Evolutionary conservation across 768 basidiomycete species (phyloP).

Genomic region (Hygrophoropsis aurantiaca): DNA sequence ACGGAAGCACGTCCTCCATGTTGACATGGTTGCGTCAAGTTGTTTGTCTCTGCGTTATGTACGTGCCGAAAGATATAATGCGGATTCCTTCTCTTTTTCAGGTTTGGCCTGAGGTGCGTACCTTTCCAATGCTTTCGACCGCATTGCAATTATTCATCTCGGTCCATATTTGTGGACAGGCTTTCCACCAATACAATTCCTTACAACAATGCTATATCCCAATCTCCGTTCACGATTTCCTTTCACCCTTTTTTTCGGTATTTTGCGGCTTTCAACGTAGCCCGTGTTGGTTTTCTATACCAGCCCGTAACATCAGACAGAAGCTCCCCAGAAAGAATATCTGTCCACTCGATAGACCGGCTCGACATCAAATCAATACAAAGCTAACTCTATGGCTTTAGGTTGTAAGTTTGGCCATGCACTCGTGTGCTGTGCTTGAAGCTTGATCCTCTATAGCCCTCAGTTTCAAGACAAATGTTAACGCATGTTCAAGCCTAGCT

Average conservation of each 20-base stretch:
- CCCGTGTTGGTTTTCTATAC: too few relatives aligned
- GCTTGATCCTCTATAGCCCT: too few relatives aligned
- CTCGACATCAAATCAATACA: too few relatives aligned
- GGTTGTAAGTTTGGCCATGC: too few relatives aligned
- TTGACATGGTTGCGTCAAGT: not conserved
- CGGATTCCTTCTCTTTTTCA: slow-evolving; percentile 6
- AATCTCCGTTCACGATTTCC: slow-evolving; percentile 14
- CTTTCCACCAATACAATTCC: slow-evolving; percentile 9
- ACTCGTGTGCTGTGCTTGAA: too few relatives aligned
- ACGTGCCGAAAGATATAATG: slow-evolving; percentile 7
- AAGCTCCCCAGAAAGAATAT: too few relatives aligned
- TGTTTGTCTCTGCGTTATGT: slow-evolving; percentile 6
- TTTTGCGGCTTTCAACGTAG: too few relatives aligned
- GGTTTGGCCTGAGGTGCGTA: slow-evolving; percentile 14
- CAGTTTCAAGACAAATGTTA: too few relatives aligned
- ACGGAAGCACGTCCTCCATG: not conserved
- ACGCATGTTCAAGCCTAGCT: too few relatives aligned
- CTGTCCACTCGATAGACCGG: too few relatives aligned
- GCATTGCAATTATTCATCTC: slow-evolving; percentile 3
- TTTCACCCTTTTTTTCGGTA: slow-evolving; percentile 16
- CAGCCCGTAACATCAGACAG: too few relatives aligned
- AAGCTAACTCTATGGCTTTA: too few relatives aligned
- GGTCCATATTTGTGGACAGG: slow-evolving; percentile 5
- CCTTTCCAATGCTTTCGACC: not conserved
- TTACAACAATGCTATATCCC: slow-evolving; percentile 25